Conservation (phyloP, 306 rosid species). For the Quillaja saponaria region DNA sequence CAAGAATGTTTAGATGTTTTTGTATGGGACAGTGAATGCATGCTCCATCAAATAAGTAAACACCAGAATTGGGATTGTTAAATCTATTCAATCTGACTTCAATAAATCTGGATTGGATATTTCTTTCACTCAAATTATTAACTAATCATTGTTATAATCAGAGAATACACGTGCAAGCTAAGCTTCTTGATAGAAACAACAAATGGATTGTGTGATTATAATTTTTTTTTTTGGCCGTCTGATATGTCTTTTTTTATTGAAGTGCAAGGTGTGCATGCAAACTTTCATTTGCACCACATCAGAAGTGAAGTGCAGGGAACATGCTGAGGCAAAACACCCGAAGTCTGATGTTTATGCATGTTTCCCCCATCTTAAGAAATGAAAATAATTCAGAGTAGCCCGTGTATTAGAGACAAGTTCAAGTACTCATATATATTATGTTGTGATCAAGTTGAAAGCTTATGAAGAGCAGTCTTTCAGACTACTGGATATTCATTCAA, state of each 20-base stretch:
- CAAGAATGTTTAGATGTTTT: no score
- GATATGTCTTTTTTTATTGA: constrained; percentile 23
- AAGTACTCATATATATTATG: constrained; percentile 16
- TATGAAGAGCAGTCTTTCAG: background rate
- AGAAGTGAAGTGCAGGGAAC: constrained; percentile 65
- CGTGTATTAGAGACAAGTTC: background rate
- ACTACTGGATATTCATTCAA: background rate
- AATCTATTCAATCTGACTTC: constrained; percentile 8
- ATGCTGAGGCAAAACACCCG: constrained; percentile 64
- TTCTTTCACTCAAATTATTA: no score
- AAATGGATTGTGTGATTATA: no score
- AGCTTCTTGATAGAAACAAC: background rate
- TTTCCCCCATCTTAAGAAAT: constrained; percentile 55
- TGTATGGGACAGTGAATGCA: no score
- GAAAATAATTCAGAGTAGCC: background rate
- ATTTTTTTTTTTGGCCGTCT: background rate
- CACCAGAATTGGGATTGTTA: background rate
- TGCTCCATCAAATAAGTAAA: no score
- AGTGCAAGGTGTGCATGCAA: constrained; percentile 70
- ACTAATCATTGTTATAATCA: background rate
- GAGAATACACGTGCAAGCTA: background rate
- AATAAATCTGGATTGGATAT: background rate
- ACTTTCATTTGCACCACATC: constrained; percentile 60
- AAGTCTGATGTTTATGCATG: constrained; percentile 50
- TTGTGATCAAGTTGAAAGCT: background rate